Evolutionary conservation across 2,329 filamentous ascomycete genomes (phyloP).

Genomic region (Myriosclerotinia duriaeana): DNA sequence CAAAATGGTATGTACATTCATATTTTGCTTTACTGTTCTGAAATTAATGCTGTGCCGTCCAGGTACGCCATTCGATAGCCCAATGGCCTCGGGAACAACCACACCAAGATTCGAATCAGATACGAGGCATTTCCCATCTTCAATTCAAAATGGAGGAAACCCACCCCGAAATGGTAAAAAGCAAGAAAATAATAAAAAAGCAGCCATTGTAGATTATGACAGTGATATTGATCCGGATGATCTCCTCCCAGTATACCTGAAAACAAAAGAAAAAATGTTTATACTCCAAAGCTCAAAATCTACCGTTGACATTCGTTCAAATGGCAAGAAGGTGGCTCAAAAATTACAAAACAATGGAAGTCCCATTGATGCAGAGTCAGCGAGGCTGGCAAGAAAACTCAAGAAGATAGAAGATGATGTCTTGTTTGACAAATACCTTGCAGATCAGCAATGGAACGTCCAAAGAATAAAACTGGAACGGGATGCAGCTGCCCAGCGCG

Average conservation of each 20-base stretch:
- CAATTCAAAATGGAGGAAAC: slow-evolving; percentile 19
- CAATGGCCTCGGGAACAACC: slow-evolving; percentile 38
- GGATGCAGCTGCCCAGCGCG: slow-evolving; percentile 54
- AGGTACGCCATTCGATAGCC: slow-evolving; percentile 40
- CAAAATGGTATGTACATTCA: slow-evolving; percentile 35
- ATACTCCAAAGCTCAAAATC: slow-evolving; percentile 53
- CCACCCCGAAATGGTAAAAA: slow-evolving; percentile 29
- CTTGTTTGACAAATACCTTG: slow-evolving; percentile 67
- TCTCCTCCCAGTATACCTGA: slow-evolving; percentile 73
- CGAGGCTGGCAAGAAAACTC: slow-evolving; percentile 71
- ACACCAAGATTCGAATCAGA: slow-evolving; percentile 39
- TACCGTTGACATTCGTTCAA: slow-evolving; percentile 43
- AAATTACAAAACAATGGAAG: slow-evolving; percentile 27
- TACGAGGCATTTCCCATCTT: slow-evolving; percentile 34
- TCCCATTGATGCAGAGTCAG: slow-evolving; percentile 46
- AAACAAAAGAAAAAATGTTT: slow-evolving; percentile 69
- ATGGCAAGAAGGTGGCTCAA: slow-evolving; percentile 23
- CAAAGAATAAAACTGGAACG: slow-evolving; percentile 61
- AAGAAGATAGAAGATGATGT: slow-evolving; percentile 75
- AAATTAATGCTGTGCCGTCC: slow-evolving; percentile 20
- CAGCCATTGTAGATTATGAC: slow-evolving; percentile 52
- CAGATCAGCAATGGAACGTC: slow-evolving; percentile 64
- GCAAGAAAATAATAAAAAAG: slow-evolving; percentile 29
- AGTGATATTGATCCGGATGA: slow-evolving; percentile 74
- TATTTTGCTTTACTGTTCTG: not conserved